Base-by-base conservation (phyloP, 176 grass and related monocot species). In the Aegilops bicornis region DNA sequence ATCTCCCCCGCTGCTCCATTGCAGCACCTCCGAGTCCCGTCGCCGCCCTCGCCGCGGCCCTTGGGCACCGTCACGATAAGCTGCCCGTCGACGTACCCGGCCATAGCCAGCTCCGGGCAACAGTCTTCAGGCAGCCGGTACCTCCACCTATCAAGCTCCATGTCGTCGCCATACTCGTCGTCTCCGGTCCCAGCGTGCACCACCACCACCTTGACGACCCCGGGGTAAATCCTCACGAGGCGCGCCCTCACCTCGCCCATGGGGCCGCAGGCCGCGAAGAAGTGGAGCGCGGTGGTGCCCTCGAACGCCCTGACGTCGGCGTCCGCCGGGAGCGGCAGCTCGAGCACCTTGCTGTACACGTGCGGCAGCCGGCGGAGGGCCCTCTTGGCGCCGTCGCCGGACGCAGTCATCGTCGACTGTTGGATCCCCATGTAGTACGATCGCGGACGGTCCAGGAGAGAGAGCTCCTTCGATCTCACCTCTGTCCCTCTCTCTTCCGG, bases 301-400 rank as follows among this genome's bases (percentile, higher is more conserved):
- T 98, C 91, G 50, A 90, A 73, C 64, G 91, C 56, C 29, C 58
- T 36, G 82, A 98, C 95, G 83, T 91, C 82, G 30, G 89, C 69
- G 86, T 93, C 91, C n/a, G 89, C 95, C 4, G 91, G 80, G 75
- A 98, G 66, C 25, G 95, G 93, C 54, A 95, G 93, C 89, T 98
- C 95, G 12, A 98, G 89, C 83, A 98, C 91, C 86, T 95, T 94
- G 76, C 88, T 91, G 91, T 95, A 98, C 50, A 95, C 85, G 75
- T 93, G 91, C 42, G 95, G 92, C 67, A 98, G 91, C 50, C 95
- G 91, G 52, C 89, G 91, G 72, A 98, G 95, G 50, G 86, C 85
- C 87, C 86, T 89, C 91, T 69, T 70, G 50, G 15, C 5, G 64
- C 71, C 22, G 25, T 74, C 39, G 65, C 69, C 81, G 7, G 25